A percentile compares a stretch with the other conserved stretches of the same genome.
Conservation (phyloP, 192 early-diverging fungal species). For the Chytriomyces sp. region DNA sequence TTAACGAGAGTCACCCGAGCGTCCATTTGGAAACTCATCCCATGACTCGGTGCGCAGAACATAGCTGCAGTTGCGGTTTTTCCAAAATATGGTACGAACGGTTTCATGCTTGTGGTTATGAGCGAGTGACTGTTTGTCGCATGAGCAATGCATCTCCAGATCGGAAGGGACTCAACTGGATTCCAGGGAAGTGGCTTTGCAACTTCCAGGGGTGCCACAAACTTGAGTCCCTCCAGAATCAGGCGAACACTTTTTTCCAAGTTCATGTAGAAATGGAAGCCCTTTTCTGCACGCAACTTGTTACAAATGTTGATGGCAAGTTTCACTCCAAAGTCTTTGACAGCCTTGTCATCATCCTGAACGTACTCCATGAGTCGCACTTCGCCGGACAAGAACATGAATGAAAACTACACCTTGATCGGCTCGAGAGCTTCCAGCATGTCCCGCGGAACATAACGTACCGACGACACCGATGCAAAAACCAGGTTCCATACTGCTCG, state of each 20-base stretch:
- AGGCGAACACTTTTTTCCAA: slow-evolving; percentile 84
- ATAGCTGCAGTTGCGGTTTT: slow-evolving; percentile 91
- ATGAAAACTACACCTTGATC: slow-evolving; percentile 63
- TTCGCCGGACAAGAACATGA: neutral
- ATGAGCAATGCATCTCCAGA: too few relatives aligned
- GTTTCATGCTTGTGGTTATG: slow-evolving; percentile 89
- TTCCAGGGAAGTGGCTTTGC: slow-evolving; percentile 76
- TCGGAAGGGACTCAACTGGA: slow-evolving; percentile 46
- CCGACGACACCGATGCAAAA: slow-evolving; percentile 96
- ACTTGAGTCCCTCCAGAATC: slow-evolving; percentile 81
- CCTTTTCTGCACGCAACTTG: slow-evolving; percentile 63
- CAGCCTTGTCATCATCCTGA: slow-evolving; percentile 90
- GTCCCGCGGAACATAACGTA: slow-evolving; percentile 70
- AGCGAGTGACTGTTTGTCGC: slow-evolving; percentile 76
- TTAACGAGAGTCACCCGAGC: slow-evolving; percentile 97
- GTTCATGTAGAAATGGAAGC: slow-evolving; percentile 94
- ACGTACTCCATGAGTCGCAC: neutral
- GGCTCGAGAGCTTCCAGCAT: slow-evolving; percentile 87
- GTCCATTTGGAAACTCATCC: slow-evolving; percentile 99
- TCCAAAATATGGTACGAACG: slow-evolving; percentile 99
- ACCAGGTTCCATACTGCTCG: slow-evolving; percentile 83
- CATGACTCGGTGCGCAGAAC: slow-evolving; percentile 87
- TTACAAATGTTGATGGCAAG: slow-evolving; percentile 82
- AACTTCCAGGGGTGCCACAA: slow-evolving; percentile 70
- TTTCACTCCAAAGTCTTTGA: slow-evolving; percentile 90